Evolutionary conservation across 1,139 yeast genomes (phyloP).

Genomic region (Saccharomyces hybrid): DNA sequence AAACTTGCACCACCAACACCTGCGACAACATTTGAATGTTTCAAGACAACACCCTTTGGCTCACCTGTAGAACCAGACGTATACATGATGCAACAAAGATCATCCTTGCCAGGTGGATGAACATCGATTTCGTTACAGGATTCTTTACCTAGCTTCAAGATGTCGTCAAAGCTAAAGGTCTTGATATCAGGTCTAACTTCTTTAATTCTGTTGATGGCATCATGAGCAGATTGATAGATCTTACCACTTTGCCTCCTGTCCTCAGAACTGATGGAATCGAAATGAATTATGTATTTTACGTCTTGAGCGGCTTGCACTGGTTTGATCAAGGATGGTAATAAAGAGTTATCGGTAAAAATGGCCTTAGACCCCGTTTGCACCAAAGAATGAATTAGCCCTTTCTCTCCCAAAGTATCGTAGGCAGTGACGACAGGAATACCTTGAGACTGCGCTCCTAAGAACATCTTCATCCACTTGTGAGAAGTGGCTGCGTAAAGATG

Average conservation of each 20-base stretch:
- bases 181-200: slow-evolving; percentile 66
- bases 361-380: slow-evolving; percentile 72
- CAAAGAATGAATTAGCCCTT: slow-evolving; percentile 82
- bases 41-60: slow-evolving; percentile 92
- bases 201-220: slow-evolving; percentile 50
- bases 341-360: slow-evolving; percentile 72
- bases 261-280: slow-evolving; percentile 49
- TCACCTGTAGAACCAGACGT: slow-evolving; percentile 97
- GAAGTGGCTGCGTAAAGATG: slow-evolving; percentile 86
- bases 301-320: slow-evolving; percentile 61
- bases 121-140: slow-evolving; percentile 32
- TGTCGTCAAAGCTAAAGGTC: slow-evolving; percentile 58
- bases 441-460: slow-evolving; percentile 69
- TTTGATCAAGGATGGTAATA: slow-evolving; percentile 55
- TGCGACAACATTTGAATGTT: slow-evolving; percentile 69
- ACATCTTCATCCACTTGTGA: slow-evolving; percentile 84
- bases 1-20: slow-evolving; percentile 78
- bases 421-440: slow-evolving; percentile 89
- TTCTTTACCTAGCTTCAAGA: slow-evolving; percentile 53
- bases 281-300: slow-evolving; percentile 64
- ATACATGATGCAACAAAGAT: slow-evolving; percentile 88
- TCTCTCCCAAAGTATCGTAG: slow-evolving; percentile 91
- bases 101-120: slow-evolving; percentile 56
- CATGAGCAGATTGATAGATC: slow-evolving; percentile 45
- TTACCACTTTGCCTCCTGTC: slow-evolving; percentile 63